Percentiles rank a stretch among this genome's conserved stretches.
phyloP scores from a whole-genome alignment of 108 stramenopile genomes.

The Cyclostephanos invisitatus region DNA sequence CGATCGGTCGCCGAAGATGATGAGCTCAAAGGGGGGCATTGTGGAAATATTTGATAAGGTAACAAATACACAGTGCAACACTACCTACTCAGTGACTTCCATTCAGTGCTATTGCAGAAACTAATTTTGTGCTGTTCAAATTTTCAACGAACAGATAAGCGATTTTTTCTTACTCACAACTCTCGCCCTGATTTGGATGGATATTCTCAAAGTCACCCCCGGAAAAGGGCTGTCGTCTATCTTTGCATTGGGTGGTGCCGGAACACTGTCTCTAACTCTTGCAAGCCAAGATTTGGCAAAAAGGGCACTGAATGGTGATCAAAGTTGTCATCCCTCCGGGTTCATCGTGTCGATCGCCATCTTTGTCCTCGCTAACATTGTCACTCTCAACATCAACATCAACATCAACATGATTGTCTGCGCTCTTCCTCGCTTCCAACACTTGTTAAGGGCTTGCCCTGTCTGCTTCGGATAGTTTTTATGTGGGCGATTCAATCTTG shows the following conservation, averaged over 20 bases:
- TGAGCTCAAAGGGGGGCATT: slow-evolving; percentile 22
- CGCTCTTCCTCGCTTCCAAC: not conserved
- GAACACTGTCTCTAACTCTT: slow-evolving; percentile 57
- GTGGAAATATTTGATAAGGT: slow-evolving; percentile 43
- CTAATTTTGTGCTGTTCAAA: not conserved
- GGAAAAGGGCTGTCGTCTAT: slow-evolving; percentile 51
- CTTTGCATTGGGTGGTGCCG: slow-evolving; percentile 63
- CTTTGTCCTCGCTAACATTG: not conserved
- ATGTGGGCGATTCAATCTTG: slow-evolving; percentile 58
- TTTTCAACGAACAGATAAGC: slow-evolving; percentile 7
- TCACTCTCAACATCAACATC: not conserved
- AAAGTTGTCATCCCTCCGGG: not conserved
- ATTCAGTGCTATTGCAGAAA: not conserved
- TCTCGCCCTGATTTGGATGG: slow-evolving; percentile 35
- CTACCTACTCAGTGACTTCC: not conserved
- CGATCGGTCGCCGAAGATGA: slow-evolving; percentile 25
- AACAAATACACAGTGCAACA: not conserved
- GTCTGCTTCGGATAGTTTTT: slow-evolving; percentile 53
- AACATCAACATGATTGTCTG: not conserved
- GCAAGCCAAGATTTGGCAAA: slow-evolving; percentile 51
- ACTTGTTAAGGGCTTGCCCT: slow-evolving; percentile 35
- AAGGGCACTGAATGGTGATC: slow-evolving; percentile 50
- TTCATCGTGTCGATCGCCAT: not conserved
- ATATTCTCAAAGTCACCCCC: slow-evolving; percentile 51
- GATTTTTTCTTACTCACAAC: slow-evolving; percentile 45